Base-by-base conservation (phyloP, 2,329 filamentous ascomycete genomes). In the Arthrobotrys megalospora region DNA sequence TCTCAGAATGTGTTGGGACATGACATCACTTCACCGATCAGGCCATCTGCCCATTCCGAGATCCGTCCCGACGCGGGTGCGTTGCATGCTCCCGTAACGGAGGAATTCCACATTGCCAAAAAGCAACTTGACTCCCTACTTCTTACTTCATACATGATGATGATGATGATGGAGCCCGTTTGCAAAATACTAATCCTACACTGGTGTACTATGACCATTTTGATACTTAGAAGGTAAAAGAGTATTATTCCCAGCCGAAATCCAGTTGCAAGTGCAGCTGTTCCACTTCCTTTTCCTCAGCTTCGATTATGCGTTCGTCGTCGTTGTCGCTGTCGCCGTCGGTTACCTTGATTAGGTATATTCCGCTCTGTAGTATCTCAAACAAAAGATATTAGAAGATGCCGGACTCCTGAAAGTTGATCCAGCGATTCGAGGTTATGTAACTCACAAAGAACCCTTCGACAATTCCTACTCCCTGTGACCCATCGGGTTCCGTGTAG, bases 21-120 rank as follows among this genome's bases (percentile, higher is more conserved):
- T 60, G 55, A 60, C n/a, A 36, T 60, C 55, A 60, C 36, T 60
- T 60, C 55, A 60, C 55, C 55, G 36, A 60, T 60, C 55, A 43
- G 55, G 32, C 52, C 52, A 53, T 53, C 24, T n/a, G 3, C 12
- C 45, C 19, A 24, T 24, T 60, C 55, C 55, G 55, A 60, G 55
- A 60, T 60, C 55, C 28, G 19, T 43, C n/a, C 55, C 55, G 55
- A 43, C n/a, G 24, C 24, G 24, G 5, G 24, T 5, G 24, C 24
- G 5, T 28, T 28, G 24, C 24, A 28, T 28, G 24, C 24, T 28
- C 24, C 24, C 24, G 24, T 28, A 2, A 28, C 24, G 24, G 24
- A 28, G 41, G 36, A 45, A 45, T 16, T 45, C 41, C n/a, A n/a
- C 41, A 45, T 11, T 2, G 2, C n/a, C 41, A 5, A 12, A n/a